These are phyloP conservation scores for Pythium brachiatum DNA, from an alignment of 352 stramenopile genomes.

Conservation along the genomic window DNA sequence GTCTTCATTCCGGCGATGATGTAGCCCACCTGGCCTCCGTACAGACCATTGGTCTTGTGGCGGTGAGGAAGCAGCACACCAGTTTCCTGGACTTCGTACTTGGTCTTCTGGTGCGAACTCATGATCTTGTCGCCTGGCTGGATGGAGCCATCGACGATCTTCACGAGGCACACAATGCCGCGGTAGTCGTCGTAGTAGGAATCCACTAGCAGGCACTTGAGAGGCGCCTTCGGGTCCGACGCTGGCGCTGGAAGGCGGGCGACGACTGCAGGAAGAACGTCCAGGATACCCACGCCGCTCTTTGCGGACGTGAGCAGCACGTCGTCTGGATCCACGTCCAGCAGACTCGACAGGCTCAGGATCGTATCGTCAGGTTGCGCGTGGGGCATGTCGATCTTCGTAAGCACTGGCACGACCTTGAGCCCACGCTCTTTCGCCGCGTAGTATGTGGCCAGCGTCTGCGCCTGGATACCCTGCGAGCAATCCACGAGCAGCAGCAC, in stretches of 20 bases:
- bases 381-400: constrained; percentile 98
- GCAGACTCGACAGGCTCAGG: constrained; percentile 67
- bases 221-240: constrained; percentile 50
- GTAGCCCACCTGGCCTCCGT: constrained; percentile 96
- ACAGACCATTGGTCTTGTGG: constrained; percentile 72
- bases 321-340: constrained; percentile 92
- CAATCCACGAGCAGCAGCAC: constrained; percentile 97
- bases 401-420: constrained; percentile 95
- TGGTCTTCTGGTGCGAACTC: constrained; percentile 72
- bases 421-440: constrained; percentile 95
- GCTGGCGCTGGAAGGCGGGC: constrained; percentile 66
- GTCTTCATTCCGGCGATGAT: constrained; percentile 97
- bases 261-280: constrained; percentile 84
- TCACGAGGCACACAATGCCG: constrained; percentile 95
- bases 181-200: constrained; percentile 97
- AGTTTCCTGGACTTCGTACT: constrained; percentile 96
- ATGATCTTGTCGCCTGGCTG: constrained; percentile 79
- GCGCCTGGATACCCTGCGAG: constrained; percentile 97
- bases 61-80: constrained; percentile 91
- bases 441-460: constrained; percentile 97
- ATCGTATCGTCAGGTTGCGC: constrained; percentile 91
- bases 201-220: constrained; percentile 95
- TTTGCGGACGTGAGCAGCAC: constrained; percentile 96
- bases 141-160: constrained; percentile 91
- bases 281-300: constrained; percentile 86